These are phyloP conservation scores for Malus domestica DNA, from an alignment of 306 rosid species.

Conservation along the genomic window DNA sequence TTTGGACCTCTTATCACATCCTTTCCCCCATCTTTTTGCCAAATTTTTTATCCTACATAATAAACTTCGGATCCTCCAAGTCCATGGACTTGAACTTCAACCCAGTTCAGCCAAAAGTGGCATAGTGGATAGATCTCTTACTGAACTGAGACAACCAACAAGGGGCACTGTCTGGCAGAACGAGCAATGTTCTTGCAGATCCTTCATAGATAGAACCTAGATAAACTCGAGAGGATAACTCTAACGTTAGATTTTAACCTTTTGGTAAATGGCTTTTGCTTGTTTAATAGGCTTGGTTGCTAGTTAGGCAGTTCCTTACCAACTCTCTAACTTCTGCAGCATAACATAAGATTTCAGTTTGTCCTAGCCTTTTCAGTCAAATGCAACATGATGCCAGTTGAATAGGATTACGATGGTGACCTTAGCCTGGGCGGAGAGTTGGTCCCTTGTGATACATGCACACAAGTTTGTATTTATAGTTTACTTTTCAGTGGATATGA, in stretches of 20 bases:
- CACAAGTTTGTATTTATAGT: neutral
- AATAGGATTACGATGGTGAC: neutral
- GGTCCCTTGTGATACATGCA: neutral
- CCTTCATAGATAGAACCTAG: neutral
- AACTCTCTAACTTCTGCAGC: neutral
- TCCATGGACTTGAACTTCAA: neutral
- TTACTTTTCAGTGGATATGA: too few relatives aligned
- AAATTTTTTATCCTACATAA: neutral
- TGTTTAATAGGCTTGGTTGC: neutral
- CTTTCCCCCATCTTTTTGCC: neutral
- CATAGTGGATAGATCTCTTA: neutral
- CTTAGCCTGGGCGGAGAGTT: neutral
- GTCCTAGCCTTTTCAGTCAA: too few relatives aligned
- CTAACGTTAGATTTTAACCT: neutral
- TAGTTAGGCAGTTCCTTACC: neutral
- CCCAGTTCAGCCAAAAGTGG: neutral
- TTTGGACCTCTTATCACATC: neutral
- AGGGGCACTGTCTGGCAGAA: neutral
- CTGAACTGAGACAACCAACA: neutral
- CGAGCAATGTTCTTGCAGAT: neutral
- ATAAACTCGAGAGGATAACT: neutral
- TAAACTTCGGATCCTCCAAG: neutral
- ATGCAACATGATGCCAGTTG: too few relatives aligned
- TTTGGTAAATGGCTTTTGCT: neutral
- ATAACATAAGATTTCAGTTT: too few relatives aligned